Base-by-base conservation (phyloP, 225 moss, liverwort and hornwort genomes). In the Bryum argenteum region DNA sequence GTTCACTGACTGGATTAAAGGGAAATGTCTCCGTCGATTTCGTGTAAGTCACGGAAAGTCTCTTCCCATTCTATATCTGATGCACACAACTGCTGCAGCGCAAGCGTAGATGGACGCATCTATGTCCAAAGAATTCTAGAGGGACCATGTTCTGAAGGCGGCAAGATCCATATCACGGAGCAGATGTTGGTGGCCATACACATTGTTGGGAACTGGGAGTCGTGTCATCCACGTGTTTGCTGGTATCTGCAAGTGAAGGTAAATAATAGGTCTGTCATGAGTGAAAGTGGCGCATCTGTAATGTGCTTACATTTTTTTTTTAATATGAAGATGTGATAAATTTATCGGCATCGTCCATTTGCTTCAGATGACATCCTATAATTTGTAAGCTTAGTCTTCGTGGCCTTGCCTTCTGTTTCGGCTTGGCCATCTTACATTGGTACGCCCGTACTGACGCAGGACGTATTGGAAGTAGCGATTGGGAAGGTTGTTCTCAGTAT, bases 181-280 rank as follows among this genome's bases (percentile, higher is more conserved):
- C 87, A 98, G 43, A 87, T 94, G 63, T 75, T 98, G 71, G 65
- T 98, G 48, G 92, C 92, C 59, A 79, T 98, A 63, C 94, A 91
- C 75, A 79, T 98, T 63, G 56, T 88, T 52, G 94, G 97, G 37
- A 92, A 93, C 54, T 98, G 94, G 94, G 92, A 94, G 8, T 83
- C 82, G 2, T 92, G 91, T 58, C 97, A 98, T 81, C 97, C 97
- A 56, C 92, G 90, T 42, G 84, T 98, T 61, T 98, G 94, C 69
- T 98, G 97, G 97, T 92, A 94, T 80, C 79, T 91, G 73, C 86
- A 94, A 70, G 63, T 80, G 74, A 85, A 91, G 94, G 97, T 91
- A 48, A 33, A 19, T 24, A 21, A 50, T 18, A 23, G 41, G 21
- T 69, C 48, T 56, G 12, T 11, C 41, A 38, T 44, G 9, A 24